phyloP scores from a whole-genome alignment of 1,284 basidiomycete genomes.

The Sphaerobolus stellatus region DNA sequence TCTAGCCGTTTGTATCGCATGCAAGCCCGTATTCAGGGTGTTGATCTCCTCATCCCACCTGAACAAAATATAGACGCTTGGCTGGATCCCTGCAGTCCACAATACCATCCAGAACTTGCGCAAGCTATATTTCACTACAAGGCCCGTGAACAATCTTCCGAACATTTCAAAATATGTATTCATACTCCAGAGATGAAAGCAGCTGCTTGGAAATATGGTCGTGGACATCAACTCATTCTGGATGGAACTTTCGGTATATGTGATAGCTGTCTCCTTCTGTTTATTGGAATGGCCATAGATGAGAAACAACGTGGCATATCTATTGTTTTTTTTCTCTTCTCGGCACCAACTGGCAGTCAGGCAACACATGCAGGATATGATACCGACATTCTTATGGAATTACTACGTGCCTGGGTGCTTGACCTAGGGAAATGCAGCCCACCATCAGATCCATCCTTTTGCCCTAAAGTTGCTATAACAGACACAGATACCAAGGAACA shows the following conservation, averaged over 20 bases:
- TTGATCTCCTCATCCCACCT: conserved; percentile 20
- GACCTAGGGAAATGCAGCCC: conserved; percentile 12
- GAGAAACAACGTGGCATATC: conserved; percentile 28
- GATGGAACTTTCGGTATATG: conserved; percentile 42
- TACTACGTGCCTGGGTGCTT: conserved; percentile 27
- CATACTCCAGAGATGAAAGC: conserved; percentile 34
- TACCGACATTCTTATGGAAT: conserved; percentile 27
- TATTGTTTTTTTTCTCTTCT: conserved; percentile 38
- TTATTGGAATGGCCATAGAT: conserved; percentile 37
- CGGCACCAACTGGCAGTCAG: conserved; percentile 32
- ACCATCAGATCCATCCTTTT: conserved; percentile 22
- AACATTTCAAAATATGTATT: conserved; percentile 30
- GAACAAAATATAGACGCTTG: conserved; percentile 26
- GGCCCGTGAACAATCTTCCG: conserved; percentile 16
- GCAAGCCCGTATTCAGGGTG: conserved; percentile 19
- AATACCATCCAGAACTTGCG: conserved; percentile 24
- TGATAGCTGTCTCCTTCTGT: conserved; percentile 30
- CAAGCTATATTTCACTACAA: conserved; percentile 30
- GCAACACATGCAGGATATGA: conserved; percentile 36
- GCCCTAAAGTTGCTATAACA: conserved; percentile 32
- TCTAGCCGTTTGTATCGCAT: conserved; percentile 22
- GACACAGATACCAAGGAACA: conserved; percentile 39
- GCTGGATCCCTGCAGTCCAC: conserved; percentile 19
- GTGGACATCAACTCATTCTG: conserved; percentile 33
- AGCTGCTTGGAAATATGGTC: conserved; percentile 34